Evolutionary conservation across 2,329 filamentous ascomycete species (phyloP), one percentile per base, ranked within the genome.

Genomic region (Pseudonectria foliicola): DNA sequence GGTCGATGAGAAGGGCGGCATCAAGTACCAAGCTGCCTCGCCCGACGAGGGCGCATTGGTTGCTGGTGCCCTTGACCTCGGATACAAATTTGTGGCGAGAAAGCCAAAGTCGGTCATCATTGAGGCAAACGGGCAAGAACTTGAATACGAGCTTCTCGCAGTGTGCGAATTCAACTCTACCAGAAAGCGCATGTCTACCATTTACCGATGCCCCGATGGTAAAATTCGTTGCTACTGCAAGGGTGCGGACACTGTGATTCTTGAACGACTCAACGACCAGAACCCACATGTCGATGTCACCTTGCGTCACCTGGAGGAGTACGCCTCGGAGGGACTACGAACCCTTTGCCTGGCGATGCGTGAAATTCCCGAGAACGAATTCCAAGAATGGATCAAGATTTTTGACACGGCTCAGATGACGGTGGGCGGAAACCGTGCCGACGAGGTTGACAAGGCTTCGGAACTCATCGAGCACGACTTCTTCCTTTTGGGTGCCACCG

Each of bases 131-230:
- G 88, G 84, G 1, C 66, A 75, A 48, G 74, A 86, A 46, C 70
- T 75, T 28, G 84, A 95, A 57, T 98, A 92, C 57, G 86, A 95
- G 58, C 71, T 98, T 26, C 67, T 98, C 39, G 90, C 90, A 3
- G 89, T 98, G n/a, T 95, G 90, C 59, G 92, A 98, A 61, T 98
- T 98, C 71, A 98, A 98, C 64, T 96, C 92, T 2, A 66, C 61
- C 13, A 75, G 92, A 52, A 98, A 98, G 67, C 75, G 92, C 47
- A 98, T 98, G 92, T 96, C 92, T 7, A 85, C 90, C 14, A 93
- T 98, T 48, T 95, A 93, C 67, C 80, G 93, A 34, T 95, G 90
- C 55, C 92, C 92, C 0, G 90, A 96, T 64, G 92, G 92, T 43
- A 95, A 92, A 65, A 83, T 98, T 40, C 75, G 92, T 33, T 80